These are phyloP conservation scores for Boletus eberwhitei DNA, from an alignment of 768 basidiomycete species.

Conservation along the genomic window DNA sequence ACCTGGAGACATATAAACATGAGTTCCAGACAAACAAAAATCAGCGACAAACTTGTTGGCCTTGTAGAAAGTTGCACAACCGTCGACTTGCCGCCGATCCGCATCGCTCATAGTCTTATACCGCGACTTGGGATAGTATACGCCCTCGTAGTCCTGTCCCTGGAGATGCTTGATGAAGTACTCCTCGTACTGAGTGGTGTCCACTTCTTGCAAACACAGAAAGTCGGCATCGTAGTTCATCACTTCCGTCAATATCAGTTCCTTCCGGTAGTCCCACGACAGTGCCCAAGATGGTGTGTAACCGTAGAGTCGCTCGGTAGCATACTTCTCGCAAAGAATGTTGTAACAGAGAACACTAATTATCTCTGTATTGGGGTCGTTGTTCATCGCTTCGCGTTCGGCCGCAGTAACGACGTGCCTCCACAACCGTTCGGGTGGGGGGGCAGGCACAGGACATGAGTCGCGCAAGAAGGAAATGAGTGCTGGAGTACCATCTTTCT, in stretches of 20 bases:
- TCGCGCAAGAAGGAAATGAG: slow-evolving; percentile 92
- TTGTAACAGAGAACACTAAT: slow-evolving; percentile 89
- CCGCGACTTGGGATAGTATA: slow-evolving; percentile 88
- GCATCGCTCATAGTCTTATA: slow-evolving; percentile 89
- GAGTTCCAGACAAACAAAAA: slow-evolving; percentile 1
- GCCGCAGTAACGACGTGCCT: slow-evolving; percentile 54
- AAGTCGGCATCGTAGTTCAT: slow-evolving; percentile 82
- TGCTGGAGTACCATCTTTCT: slow-evolving; percentile 91
- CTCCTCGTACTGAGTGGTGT: slow-evolving; percentile 87
- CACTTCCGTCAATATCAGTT: slow-evolving; percentile 82
- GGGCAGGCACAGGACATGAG: slow-evolving; percentile 75
- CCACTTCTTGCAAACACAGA: slow-evolving; percentile 93
- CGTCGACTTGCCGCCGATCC: slow-evolving; percentile 88
- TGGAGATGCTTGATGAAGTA: slow-evolving; percentile 76
- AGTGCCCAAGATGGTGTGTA: slow-evolving; percentile 98
- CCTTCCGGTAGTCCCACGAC: slow-evolving; percentile 92
- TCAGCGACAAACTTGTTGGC: slow-evolving; percentile 63
- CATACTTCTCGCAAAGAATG: slow-evolving; percentile 88
- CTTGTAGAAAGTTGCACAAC: slow-evolving; percentile 96
- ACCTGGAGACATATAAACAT: slow-evolving; percentile 45
- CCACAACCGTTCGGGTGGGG: slow-evolving; percentile 82
- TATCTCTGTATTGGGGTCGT: slow-evolving; percentile 69
- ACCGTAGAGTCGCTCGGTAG: slow-evolving; percentile 85
- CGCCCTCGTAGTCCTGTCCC: slow-evolving; percentile 82
- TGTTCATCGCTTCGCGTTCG: slow-evolving; percentile 55